Base-by-base conservation (phyloP, 345 rosid species). In the Syzygium aromaticum region DNA sequence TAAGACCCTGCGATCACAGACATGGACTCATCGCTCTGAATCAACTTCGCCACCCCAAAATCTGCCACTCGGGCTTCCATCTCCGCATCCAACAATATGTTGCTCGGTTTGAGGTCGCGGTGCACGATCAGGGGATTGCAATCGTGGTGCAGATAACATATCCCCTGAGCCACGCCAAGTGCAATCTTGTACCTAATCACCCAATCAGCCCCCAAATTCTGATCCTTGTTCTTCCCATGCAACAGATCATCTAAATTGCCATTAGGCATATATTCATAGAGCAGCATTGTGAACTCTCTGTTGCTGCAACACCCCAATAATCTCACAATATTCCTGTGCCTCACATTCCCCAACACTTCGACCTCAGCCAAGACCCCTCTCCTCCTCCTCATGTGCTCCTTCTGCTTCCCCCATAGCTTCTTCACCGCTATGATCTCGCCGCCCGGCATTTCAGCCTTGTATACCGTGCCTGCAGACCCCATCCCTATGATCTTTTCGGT, bases 51-150 rank as follows among this genome's bases (percentile, higher is more conserved):
- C 67, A 98, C 97, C n/a, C 99, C 99, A 89, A 97, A 97, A 90
- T 97, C 99, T 2, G 99, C 99, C 84, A 97, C 99, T 59, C 99
- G 94, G 40, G 99, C 99, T 91, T 96, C 99, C 95, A 96, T 92
- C 90, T 96, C 98, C 25, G 90, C 92, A 90, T 98, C 99, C 87
- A 98, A 86, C 4, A 98, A 87, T 6, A 98, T 98, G 27, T 98
- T 98, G 54, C 98, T 95, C 7, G 99, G 99, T 86, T 98, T 98
- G 3, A 98, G 93, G 73, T 98, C 99, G 0, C 99, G 97, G 87
- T 98, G 99, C 2, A 98, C 99, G 40, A 98, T 95, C 78, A 95
- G 98, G 11, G 99, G 99, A 86, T 98, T 91, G 77, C 99, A 98
- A 84, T 98, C 99, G 6, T 98, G 99, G 93, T 98, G 99, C 27